Evolutionary conservation across 1,284 basidiomycete genomes (phyloP), one percentile per base, ranked within the genome.

Genomic region (Amylostereum chailletii): DNA sequence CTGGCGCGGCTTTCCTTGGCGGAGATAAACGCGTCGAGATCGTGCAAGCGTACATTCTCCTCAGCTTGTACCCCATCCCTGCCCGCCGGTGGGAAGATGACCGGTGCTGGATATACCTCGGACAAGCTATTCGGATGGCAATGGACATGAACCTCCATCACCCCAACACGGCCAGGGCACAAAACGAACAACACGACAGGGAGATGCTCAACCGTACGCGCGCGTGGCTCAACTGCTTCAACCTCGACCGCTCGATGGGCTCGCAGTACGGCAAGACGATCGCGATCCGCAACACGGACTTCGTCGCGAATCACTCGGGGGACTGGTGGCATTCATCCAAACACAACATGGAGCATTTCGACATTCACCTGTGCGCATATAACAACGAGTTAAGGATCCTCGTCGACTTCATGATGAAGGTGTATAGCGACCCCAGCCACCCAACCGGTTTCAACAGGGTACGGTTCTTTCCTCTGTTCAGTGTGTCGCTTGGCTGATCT

Each of bases 151-250:
- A 92, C 57, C 72, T 94, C 43, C 86, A 94, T 57, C 74, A 86
- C 42, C 86, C 87, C 2, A 75, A 73, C 53, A 83, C 82, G 0
- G 77, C 80, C 5, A 81, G 81, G 53, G 80, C 81, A 4, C 65
- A 73, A 11, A 83, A 83, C 58, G 86, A 90, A 60, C 71, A 71
- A 50, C 83, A 90, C 52, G 86, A 86, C 27, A 80, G 90, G 45
- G 86, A 91, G 63, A 77, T 90, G 66, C 75, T 91, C 46, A 93
- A 91, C 60, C 80, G 90, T n/a, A 88, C 87, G 36, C 80, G 90
- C 19, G 79, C 87, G 1, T 94, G 90, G 90, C 70, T 92, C 54
- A 89, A 88, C 62, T 90, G 89, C 65, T 90, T 85, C 66, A 90
- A 89, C 62, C 67, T 93, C 42, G 90, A 93, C 62, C 81, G 89